These are phyloP conservation scores for Rhizoclosmatium globosum DNA, from an alignment of 192 early-diverging fungal genomes.

Conservation along the genomic window DNA sequence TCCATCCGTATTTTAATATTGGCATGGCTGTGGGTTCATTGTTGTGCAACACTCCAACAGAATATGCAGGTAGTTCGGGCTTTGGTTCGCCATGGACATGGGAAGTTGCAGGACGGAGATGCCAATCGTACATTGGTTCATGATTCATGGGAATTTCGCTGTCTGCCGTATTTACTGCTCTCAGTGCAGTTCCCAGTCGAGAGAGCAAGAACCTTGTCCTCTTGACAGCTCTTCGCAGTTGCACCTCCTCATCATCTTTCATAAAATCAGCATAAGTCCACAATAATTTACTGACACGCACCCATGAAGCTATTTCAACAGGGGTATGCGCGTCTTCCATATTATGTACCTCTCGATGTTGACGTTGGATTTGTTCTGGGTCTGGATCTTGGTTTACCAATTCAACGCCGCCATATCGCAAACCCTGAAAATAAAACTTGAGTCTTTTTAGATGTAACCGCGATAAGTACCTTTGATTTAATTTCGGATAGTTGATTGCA, in stretches of 20 bases:
- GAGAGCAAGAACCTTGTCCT: conserved; percentile 27
- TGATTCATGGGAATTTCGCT: neutral
- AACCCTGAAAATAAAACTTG: neutral
- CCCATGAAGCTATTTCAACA: neutral
- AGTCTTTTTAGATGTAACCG: neutral
- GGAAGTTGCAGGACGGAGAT: conserved; percentile 25
- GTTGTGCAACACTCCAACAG: conserved; percentile 18
- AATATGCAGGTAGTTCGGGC: neutral
- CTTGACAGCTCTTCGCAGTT: conserved; percentile 16
- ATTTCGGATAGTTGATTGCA: neutral
- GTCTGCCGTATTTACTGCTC: neutral
- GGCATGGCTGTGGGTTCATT: conserved; percentile 27
- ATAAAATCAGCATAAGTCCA: neutral
- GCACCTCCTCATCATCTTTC: conserved; percentile 8
- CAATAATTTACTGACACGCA: neutral
- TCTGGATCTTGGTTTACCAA: conserved; percentile 9
- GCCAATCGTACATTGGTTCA: conserved; percentile 19
- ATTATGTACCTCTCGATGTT: neutral
- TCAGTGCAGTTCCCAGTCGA: conserved; percentile 4
- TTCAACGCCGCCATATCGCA: neutral
- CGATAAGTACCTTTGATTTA: neutral
- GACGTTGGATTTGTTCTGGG: neutral
- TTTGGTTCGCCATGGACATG: neutral
- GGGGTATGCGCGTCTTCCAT: neutral
- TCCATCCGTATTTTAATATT: conserved; percentile 26